phyloP scores from a whole-genome alignment of 345 rosid genomes.

The Dimocarpus longan region DNA sequence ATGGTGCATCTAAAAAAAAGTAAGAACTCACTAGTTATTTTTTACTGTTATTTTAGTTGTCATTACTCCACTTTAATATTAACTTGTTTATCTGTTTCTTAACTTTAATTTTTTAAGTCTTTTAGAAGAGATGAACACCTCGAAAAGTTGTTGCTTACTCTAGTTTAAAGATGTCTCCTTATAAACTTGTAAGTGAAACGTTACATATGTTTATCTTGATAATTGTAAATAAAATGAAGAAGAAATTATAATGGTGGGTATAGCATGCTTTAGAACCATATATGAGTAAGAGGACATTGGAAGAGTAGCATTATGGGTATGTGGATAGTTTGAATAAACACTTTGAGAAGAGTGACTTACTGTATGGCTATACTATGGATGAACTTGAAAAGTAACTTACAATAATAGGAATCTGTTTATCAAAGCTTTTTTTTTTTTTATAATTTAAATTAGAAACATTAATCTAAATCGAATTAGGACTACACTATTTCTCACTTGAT shows the following conservation, averaged over 20 bases:
- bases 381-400: conserved; percentile 79
- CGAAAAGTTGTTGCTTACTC: conserved; percentile 62
- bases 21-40: no score
- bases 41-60: no score
- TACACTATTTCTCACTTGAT: neutral
- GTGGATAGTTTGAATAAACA: conserved; percentile 73
- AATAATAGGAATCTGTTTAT: conserved; percentile 87
- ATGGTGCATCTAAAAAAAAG: no score
- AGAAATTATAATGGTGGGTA: neutral
- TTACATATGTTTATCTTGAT: neutral
- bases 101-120: neutral
- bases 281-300: conserved; percentile 77
- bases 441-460: no score
- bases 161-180: conserved; percentile 85
- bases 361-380: conserved; percentile 83
- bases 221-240: no score
- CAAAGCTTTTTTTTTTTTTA: no score
- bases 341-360: conserved; percentile 55
- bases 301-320: conserved; percentile 63
- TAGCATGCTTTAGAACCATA: conserved; percentile 94
- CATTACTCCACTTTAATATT: no score
- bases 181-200: conserved; percentile 64
- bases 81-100: neutral
- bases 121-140: conserved; percentile 41
- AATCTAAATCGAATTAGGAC: no score